A percentile compares a stretch with the other conserved stretches of the same genome.
phyloP scores from a whole-genome alignment of 345 rosid species.

The Citrus reticulata region DNA sequence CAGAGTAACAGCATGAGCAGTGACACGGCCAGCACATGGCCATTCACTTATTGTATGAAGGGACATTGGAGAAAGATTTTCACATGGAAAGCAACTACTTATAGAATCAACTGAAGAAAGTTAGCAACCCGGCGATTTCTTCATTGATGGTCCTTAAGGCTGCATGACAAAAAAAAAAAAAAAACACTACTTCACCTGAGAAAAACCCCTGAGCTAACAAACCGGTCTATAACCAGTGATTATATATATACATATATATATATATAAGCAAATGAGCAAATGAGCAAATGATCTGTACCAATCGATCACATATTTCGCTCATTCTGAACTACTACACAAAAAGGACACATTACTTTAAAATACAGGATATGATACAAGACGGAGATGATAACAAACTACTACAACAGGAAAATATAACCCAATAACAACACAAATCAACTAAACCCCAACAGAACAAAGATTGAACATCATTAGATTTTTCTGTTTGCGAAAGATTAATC shows the following conservation, averaged over 20 bases:
- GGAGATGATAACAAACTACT: neutral
- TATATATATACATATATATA: too few species aligned
- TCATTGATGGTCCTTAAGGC: neutral
- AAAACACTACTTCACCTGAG: too few species aligned
- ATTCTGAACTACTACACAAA: neutral
- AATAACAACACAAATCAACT: neutral
- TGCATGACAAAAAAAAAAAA: too few species aligned
- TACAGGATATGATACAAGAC: neutral
- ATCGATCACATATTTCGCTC: neutral
- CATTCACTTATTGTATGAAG: constrained; percentile 12
- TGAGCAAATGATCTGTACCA: neutral
- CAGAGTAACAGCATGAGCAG: constrained; percentile 45
- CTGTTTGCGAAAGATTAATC: neutral
- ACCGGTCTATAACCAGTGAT: neutral
- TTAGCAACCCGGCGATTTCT: constrained; percentile 17
- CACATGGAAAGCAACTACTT: neutral
- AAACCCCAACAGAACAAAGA: neutral
- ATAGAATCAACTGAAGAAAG: constrained; percentile 13
- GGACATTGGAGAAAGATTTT: constrained; percentile 12
- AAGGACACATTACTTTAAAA: neutral
- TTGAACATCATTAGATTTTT: neutral
- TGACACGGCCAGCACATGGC: neutral
- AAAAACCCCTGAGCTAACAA: too few species aligned
- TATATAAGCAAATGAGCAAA: too few species aligned
- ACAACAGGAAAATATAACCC: neutral